These are phyloP conservation scores for Arthonia radiata DNA, from an alignment of 495 filamentous ascomycete genomes.

Conservation along the genomic window DNA sequence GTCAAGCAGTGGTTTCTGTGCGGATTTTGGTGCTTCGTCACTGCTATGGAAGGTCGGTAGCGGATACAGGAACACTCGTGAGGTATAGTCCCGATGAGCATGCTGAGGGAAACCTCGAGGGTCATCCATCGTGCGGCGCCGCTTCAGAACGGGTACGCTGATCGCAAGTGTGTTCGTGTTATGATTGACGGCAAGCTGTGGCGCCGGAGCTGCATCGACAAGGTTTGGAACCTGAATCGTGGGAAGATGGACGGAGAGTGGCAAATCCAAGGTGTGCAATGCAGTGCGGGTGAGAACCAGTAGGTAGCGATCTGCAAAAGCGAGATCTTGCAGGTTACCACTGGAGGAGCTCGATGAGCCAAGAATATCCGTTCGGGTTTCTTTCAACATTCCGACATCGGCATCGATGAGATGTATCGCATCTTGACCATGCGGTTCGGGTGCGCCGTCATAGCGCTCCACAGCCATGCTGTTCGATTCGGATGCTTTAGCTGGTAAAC, in stretches of 20 bases:
- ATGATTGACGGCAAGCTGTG: constrained; percentile 35
- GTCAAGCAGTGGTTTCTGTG: too few species aligned
- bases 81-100: not conserved
- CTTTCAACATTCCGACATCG: too few species aligned
- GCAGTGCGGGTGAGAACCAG: constrained; percentile 30
- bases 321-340: constrained; percentile 18
- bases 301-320: constrained; percentile 32
- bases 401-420: too few species aligned
- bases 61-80: constrained; percentile 28
- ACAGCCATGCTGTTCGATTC: too few species aligned
- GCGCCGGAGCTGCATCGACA: constrained; percentile 6
- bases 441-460: too few species aligned
- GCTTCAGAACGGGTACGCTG: constrained; percentile 1
- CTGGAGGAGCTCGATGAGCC: constrained; percentile 34
- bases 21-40: constrained; percentile 7
- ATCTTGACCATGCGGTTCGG: too few species aligned
- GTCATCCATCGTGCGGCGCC: constrained; percentile 1
- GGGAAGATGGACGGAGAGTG: constrained; percentile 10
- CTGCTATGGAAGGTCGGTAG: constrained; percentile 15
- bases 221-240: constrained; percentile 10
- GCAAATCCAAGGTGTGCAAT: constrained; percentile 17
- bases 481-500: too few species aligned
- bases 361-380: constrained; percentile 11
- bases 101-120: not conserved
- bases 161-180: constrained; percentile 16